phyloP scores from a whole-genome alignment of 2,329 filamentous ascomycete genomes.

The Penicillium sp. region DNA sequence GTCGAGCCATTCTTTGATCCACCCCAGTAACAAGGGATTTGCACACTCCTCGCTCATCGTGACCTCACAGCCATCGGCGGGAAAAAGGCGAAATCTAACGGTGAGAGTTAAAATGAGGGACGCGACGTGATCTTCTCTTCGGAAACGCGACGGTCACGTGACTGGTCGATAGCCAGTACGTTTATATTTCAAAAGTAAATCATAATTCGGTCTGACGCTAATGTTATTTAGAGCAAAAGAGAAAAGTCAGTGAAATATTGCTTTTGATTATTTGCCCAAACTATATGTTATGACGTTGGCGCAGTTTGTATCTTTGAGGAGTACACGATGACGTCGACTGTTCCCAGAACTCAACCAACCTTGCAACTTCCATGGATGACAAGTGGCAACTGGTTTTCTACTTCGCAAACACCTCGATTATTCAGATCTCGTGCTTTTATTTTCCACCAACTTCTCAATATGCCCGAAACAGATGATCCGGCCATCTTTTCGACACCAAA shows the following conservation, averaged over 20 bases:
- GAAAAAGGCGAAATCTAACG: not conserved
- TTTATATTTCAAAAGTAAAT: not conserved
- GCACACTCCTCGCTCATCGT: constrained; percentile 48
- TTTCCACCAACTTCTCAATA: not conserved
- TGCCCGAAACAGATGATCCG: not conserved
- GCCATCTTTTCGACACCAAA: not conserved
- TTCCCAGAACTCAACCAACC: not conserved
- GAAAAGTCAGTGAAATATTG: not conserved
- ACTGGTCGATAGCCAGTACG: not conserved
- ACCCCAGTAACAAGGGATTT: constrained; percentile 67
- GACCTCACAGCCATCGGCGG: constrained; percentile 6
- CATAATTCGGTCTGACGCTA: not conserved
- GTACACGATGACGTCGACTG: not conserved
- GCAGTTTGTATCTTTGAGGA: not conserved
- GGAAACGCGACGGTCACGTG: constrained; percentile 18
- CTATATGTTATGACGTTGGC: not conserved
- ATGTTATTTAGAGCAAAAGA: not conserved
- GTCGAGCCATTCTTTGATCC: constrained; percentile 75
- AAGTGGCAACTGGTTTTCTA: not conserved
- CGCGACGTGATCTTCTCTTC: constrained; percentile 19
- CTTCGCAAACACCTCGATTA: not conserved
- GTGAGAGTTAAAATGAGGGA: not conserved
- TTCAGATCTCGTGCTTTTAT: not conserved
- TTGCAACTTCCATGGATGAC: not conserved
- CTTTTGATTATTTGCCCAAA: too few species aligned